phyloP scores from a whole-genome alignment of 192 early-diverging fungal species.

The Mortierella alpina region DNA sequence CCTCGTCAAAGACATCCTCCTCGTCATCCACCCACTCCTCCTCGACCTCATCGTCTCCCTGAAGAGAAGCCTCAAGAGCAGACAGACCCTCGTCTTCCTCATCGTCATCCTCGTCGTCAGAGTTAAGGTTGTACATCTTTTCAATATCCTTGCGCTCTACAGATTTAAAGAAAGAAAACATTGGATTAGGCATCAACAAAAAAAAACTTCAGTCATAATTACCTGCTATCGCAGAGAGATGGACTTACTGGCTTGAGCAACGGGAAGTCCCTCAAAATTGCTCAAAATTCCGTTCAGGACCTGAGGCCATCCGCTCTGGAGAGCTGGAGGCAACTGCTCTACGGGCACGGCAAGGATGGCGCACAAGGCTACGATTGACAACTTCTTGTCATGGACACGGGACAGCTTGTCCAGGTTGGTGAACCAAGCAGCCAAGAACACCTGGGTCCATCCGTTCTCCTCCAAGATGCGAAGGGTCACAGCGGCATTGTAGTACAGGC shows the following conservation, averaged over 20 bases:
- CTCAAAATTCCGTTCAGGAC: slow-evolving; percentile 77
- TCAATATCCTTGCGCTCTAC: slow-evolving; percentile 67
- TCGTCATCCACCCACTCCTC: slow-evolving; percentile 58
- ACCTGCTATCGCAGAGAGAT: not conserved
- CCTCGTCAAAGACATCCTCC: slow-evolving; percentile 57
- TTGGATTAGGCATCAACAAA: not conserved
- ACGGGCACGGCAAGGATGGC: slow-evolving; percentile 78
- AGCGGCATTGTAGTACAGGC: slow-evolving; percentile 87
- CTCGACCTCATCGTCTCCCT: slow-evolving; percentile 65
- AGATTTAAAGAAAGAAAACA: not conserved
- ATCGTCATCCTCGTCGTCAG: slow-evolving; percentile 71
- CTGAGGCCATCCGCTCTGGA: slow-evolving; percentile 81
- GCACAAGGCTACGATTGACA: slow-evolving; percentile 83
- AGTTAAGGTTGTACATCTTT: slow-evolving; percentile 67
- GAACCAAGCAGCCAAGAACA: slow-evolving; percentile 85
- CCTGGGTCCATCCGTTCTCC: slow-evolving; percentile 78
- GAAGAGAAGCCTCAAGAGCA: slow-evolving; percentile 64
- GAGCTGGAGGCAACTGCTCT: slow-evolving; percentile 74
- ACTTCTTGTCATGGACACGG: slow-evolving; percentile 95
- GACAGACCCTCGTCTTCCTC: slow-evolving; percentile 63
- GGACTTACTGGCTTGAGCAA: slow-evolving; percentile 68
- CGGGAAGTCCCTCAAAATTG: slow-evolving; percentile 79
- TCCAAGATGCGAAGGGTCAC: slow-evolving; percentile 83
- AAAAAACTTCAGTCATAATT: not conserved
- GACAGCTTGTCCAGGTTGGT: slow-evolving; percentile 75